Evolutionary conservation across 1,284 basidiomycete species (phyloP), one percentile per base, ranked within the genome.

Genomic region (Irpex sp.): DNA sequence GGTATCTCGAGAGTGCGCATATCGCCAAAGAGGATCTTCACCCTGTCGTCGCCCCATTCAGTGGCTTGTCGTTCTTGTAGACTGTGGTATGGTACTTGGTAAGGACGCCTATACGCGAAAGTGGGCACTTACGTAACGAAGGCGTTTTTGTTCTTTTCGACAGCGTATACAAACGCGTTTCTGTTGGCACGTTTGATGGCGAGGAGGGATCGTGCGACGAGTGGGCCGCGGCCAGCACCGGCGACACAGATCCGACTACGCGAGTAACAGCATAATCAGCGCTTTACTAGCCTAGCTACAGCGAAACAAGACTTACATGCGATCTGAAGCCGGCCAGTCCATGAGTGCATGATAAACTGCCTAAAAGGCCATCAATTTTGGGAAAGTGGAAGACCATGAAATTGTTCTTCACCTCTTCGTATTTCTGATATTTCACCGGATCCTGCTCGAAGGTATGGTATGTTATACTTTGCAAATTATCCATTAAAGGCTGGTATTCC

Each of bases 371-470:
- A 31, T 19, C 53, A 53, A 7, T 50, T 9, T 13, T 5, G 11
- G 39, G 5, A 5, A 15, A 11, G 39, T 1, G 39, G 11, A 46
- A 46, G n/a, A 4, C 0, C 11, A 4, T 21, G 36, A 50, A 33
- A 6, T 31, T 15, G 51, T 13, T 7, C 70, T 76, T 54, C 61
- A 88, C 93, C 82, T 98, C 93, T 78, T 99, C 97, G 74, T 99
- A 99, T 68, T 94, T 89, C 58, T 84, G 77, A 73, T 99, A 99
- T 76, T 99, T 99, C 67, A 98, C 89, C 0, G 97, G 95, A 78
- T 99, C 97, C 71, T 94, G 88, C 73, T 99, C 97, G 70, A 99
- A 99, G 5, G 94, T 95, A 72, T 98, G 94, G 75, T 99, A 99
- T 5, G 96, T 98, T 62, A 90, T 84, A 69, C 93, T 95, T 71